These are phyloP conservation scores for Lenzites betulinus DNA, from an alignment of 768 basidiomycete genomes.

Conservation along the genomic window DNA sequence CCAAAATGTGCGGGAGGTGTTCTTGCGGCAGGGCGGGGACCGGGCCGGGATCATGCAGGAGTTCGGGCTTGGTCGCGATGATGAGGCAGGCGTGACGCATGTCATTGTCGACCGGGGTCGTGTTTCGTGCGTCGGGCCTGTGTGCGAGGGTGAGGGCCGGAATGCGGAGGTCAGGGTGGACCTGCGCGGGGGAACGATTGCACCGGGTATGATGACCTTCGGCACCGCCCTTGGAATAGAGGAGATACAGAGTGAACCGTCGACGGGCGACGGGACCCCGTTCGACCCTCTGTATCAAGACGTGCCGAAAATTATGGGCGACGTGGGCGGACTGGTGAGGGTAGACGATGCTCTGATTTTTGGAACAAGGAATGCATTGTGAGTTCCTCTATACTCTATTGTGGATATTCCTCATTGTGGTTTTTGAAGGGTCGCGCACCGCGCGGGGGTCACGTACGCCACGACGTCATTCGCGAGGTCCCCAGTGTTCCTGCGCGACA, in stretches of 20 bases:
- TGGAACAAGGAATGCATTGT: slow-evolving; percentile 71
- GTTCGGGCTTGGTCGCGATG: slow-evolving; percentile 41
- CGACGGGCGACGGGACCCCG: slow-evolving; percentile 68
- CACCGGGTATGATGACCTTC: slow-evolving; percentile 69
- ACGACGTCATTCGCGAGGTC: slow-evolving; percentile 30
- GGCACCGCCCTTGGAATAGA: slow-evolving; percentile 72
- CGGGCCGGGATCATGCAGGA: slow-evolving; percentile 35
- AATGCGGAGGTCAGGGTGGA: slow-evolving; percentile 53
- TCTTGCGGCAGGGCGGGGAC: slow-evolving; percentile 28
- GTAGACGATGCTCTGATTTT: slow-evolving; percentile 79
- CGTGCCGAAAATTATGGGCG: slow-evolving; percentile 54
- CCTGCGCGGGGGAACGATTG: slow-evolving; percentile 69
- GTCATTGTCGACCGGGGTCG: slow-evolving; percentile 44
- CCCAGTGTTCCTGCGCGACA: slow-evolving; percentile 14
- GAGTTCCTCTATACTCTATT: slow-evolving; percentile 31
- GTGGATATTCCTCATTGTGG: not conserved
- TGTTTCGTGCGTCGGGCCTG: slow-evolving; percentile 40
- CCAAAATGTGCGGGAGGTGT: slow-evolving; percentile 54
- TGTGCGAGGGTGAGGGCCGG: slow-evolving; percentile 21
- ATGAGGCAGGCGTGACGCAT: slow-evolving; percentile 20
- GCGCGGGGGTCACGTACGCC: slow-evolving; percentile 49
- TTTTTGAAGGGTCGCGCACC: slow-evolving; percentile 59
- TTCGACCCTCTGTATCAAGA: slow-evolving; percentile 53
- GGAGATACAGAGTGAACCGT: slow-evolving; percentile 66
- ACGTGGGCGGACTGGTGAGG: slow-evolving; percentile 51